phyloP scores from a whole-genome alignment of 768 basidiomycete genomes.

The Naganishia vaughanmartiniae region DNA sequence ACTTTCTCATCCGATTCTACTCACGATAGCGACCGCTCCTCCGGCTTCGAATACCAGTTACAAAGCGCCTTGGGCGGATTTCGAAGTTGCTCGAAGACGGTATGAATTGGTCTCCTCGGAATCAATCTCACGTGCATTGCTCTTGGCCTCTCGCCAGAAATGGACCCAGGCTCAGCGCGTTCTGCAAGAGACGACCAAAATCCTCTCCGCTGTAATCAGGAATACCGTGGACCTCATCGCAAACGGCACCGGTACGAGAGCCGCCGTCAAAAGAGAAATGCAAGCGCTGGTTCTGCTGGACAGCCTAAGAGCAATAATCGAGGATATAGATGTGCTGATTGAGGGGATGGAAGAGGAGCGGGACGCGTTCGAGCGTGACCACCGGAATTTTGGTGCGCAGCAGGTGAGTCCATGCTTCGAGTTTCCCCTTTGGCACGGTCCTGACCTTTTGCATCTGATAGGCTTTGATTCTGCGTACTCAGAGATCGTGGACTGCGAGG shows the following conservation, averaged over 20 bases:
- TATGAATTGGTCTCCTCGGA: constrained; percentile 97
- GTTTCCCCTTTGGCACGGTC: no score
- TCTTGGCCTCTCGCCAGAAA: constrained; percentile 87
- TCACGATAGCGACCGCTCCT: constrained; percentile 73
- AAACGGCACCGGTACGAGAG: constrained; percentile 42
- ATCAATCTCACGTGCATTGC: constrained; percentile 92
- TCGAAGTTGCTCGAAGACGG: constrained; percentile 82
- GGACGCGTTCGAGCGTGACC: constrained; percentile 86
- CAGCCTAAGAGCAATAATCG: constrained; percentile 76
- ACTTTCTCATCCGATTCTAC: constrained; percentile 86
- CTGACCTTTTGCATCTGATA: constrained; percentile 43
- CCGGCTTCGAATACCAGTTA: constrained; percentile 56
- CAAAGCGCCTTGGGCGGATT: constrained; percentile 59
- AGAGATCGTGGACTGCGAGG: constrained; percentile 89
- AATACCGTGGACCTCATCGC: constrained; percentile 73
- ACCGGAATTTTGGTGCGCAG: constrained; percentile 93
- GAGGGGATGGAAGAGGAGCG: constrained; percentile 89
- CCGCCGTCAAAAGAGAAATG: constrained; percentile 74
- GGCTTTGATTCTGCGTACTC: constrained; percentile 94
- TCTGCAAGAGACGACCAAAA: constrained; percentile 71
- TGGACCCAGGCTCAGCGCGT: constrained; percentile 86
- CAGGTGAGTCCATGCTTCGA: constrained; percentile 59
- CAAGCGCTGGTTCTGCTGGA: constrained; percentile 70
- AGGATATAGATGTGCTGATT: constrained; percentile 78
- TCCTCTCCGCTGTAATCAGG: constrained; percentile 84